Evolutionary conservation across 805 yeast genomes (phyloP).

Genomic region (Metschnikowia hibisci): DNA sequence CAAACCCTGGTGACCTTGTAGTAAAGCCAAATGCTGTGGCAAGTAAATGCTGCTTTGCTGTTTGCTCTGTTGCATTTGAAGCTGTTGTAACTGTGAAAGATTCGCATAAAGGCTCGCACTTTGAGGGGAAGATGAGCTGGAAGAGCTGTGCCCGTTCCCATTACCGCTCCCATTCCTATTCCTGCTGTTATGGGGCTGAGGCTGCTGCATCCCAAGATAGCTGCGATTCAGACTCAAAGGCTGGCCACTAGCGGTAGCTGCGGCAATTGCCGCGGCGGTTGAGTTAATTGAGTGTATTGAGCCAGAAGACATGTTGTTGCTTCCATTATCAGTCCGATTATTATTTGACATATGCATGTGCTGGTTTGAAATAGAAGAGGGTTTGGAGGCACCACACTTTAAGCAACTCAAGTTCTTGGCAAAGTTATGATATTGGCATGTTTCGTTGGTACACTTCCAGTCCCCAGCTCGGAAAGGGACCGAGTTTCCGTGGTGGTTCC

Average conservation of each 20-base stretch:
- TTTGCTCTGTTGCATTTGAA: slow-evolving; percentile 20
- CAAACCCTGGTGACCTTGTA: slow-evolving; percentile 13
- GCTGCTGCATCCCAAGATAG: slow-evolving; percentile 32
- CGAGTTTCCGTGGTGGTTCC: slow-evolving; percentile 34
- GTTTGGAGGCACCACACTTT: slow-evolving; percentile 78
- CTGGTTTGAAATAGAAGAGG: slow-evolving; percentile 26
- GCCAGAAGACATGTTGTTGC: slow-evolving; percentile 2
- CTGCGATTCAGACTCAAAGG: slow-evolving; percentile 35
- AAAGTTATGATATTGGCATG: slow-evolving; percentile 85
- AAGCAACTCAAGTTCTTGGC: slow-evolving; percentile 85
- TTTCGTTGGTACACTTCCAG: slow-evolving; percentile 83
- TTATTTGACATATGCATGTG: slow-evolving; percentile 2
- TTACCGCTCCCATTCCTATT: slow-evolving; percentile 6
- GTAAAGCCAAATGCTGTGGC: slow-evolving; percentile 23
- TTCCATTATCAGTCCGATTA: slow-evolving; percentile 9
- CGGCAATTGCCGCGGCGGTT: slow-evolving; percentile 45
- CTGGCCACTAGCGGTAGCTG: slow-evolving; percentile 46
- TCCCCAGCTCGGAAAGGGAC: slow-evolving; percentile 98
- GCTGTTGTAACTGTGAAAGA: slow-evolving; percentile 18
- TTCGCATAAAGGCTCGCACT: slow-evolving; percentile 16
- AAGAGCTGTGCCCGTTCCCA: slow-evolving; percentile 4
- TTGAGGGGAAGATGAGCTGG: slow-evolving; percentile 13
- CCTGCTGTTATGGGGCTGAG: slow-evolving; percentile 27
- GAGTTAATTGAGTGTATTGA: slow-evolving; percentile 32
- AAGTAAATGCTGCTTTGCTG: slow-evolving; percentile 15